Base-by-base conservation (phyloP, 2,329 filamentous ascomycete genomes). In the Penicillium psychrosexuale region DNA sequence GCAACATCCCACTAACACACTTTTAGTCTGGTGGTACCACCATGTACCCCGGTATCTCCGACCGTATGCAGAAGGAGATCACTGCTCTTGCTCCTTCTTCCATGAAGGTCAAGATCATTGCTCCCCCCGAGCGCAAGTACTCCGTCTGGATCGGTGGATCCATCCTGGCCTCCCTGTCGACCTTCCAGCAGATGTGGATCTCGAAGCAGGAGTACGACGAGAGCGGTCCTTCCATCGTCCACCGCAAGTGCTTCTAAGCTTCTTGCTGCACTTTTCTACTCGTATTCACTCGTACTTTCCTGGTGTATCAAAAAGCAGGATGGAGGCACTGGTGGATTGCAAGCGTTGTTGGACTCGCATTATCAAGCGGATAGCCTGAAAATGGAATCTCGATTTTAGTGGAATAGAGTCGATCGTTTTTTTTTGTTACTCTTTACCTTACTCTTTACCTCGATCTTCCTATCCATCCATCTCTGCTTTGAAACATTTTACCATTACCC, bases 171-270 rank as follows among this genome's bases (percentile, higher is more conserved):
- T 99, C 94, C 65, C 90, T 99, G 74, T 99, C 94, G 70, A 99
- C 94, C 81, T 99, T 99, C 93, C 94, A 99, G 86, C 94, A 99
- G 84, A 99, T 99, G 94, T 99, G 94, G 94, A 97, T 99, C 88
- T 99, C 94, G 74, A 99, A 99, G 91, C 94, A 99, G 84, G 93
- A 97, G 86, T 97, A 97, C 88, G 94, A 99, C 84, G 94, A 97
- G 91, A 94, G 89, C 80, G 93, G 93, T 82, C 94, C 93, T 73
- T 97, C 92, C 75, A 97, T 97, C 77, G 93, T 97, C 74, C 93
- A 97, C 89, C 90, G 92, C 88, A 97, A 97, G 91, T 97, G 93
- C 90, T 97, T 97, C 89, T 97, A 96, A 96, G 88, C 58, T 59
- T 47, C 40, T 59, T 60, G 47, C 33, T 46, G 52, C 61, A 57